Evolutionary conservation across 768 basidiomycete species (phyloP), one percentile per base, ranked within the genome.

Genomic region (Hypholoma sublateritium): DNA sequence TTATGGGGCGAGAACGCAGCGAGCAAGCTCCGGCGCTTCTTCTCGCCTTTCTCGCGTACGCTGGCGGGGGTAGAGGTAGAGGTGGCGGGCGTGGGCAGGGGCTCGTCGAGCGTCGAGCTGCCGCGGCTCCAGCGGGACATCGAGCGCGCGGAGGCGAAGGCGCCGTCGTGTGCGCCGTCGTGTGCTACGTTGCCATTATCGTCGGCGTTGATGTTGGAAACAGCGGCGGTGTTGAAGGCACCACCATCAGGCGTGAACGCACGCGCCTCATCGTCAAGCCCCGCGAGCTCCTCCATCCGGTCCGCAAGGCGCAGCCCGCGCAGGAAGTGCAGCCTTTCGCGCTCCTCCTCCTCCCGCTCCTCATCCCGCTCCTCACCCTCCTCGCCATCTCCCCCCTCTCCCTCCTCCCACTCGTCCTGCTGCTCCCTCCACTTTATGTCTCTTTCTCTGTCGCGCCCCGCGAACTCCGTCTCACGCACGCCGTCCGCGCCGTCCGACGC

Each of bases 121-220:
- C 55, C 50, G 36, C 64, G 41, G 21, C 60, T 62, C 65, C 65
- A 66, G 39, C 65, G 53, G 16, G 65, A 66, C 54, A 57, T 63
- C 34, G 61, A 59, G 22, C 45, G 53, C 32, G 37, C 36, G 21
- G 54, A 42, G 2, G 44, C 5, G 5, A 9, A 9, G 28, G 5
- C 28, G 6, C 6, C 28, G 28, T 32, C 28, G 28, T 32, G 28
- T 2, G 28, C 28, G 5, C 5, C 6, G 2, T 5, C 28, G 5
- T 34, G 37, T 37, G 19, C n/a, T n/a, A n/a, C n/a, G n/a, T n/a
- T n/a, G n/a, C 35, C 35, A 14, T 44, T 9, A 17, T 45, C 53
- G 1, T 32, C 25, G 11, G 16, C 41, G 9, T 14, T 28, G 32
- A 50, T 21, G n/a, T n/a, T n/a, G n/a, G n/a, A n/a, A n/a, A n/a